phyloP scores from a whole-genome alignment of 2,329 filamentous ascomycete species.

The Albophoma yamanashiensis region DNA sequence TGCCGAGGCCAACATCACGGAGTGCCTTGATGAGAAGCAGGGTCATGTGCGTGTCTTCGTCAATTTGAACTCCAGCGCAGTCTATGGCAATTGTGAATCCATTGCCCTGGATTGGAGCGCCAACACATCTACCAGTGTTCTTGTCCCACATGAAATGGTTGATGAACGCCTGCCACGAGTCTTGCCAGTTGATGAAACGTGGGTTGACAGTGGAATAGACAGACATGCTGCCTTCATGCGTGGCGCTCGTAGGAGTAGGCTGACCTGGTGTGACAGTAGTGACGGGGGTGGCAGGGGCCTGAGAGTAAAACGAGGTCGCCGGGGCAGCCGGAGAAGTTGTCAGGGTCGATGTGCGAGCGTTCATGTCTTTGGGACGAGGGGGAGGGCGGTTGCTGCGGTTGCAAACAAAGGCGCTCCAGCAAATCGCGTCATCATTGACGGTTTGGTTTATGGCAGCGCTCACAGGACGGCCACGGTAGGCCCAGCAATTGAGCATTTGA shows the following conservation, averaged over 20 bases:
- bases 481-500: conserved; percentile 28
- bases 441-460: conserved; percentile 28
- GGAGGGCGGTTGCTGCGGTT: conserved; percentile 23
- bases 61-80: conserved; percentile 24
- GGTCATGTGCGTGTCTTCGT: conserved; percentile 27
- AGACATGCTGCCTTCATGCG: conserved; percentile 18
- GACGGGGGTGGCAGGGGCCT: conserved; percentile 13
- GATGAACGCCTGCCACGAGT: conserved; percentile 26
- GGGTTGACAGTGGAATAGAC: conserved; percentile 23
- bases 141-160: conserved; percentile 29
- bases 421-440: conserved; percentile 23
- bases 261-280: conserved; percentile 13
- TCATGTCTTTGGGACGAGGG: conserved; percentile 23
- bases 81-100: conserved; percentile 25
- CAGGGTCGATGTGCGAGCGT: conserved; percentile 21
- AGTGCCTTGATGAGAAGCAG: conserved; percentile 27
- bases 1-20: conserved; percentile 24
- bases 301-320: conserved; percentile 20
- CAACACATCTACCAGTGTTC: conserved; percentile 21
- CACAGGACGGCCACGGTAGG: conserved; percentile 28
- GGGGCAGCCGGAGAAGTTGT: conserved; percentile 20
- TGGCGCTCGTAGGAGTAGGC: conserved; percentile 18
- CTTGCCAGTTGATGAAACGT: conserved; percentile 28
- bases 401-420: conserved; percentile 30
- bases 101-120: conserved; percentile 19